Conservation (phyloP, 306 rosid genomes). For the Vigna mungo region DNA sequence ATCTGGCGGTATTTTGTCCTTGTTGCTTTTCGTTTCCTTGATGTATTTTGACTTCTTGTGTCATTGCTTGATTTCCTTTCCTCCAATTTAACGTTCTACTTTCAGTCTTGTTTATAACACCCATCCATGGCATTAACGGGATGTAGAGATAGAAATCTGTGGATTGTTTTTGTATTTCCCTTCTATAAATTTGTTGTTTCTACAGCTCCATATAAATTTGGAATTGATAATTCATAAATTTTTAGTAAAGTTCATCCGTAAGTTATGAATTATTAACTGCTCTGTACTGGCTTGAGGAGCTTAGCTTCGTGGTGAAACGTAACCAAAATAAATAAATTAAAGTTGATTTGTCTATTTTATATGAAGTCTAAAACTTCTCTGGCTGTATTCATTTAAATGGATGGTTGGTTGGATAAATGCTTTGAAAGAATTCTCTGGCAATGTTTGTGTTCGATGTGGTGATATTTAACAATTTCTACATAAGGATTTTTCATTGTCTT, state of each 20-base stretch:
- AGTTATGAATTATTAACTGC: conserved; percentile 16
- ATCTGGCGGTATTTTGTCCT: conserved; percentile 22
- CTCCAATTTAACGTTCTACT: conserved; percentile 1
- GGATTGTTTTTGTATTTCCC: conserved; percentile 10
- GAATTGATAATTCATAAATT: not conserved
- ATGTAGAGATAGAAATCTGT: conserved; percentile 14
- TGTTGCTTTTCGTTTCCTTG: conserved; percentile 22
- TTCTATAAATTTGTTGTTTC: conserved; percentile 16
- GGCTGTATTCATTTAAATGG: conserved; percentile 17
- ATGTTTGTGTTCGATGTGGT: not conserved
- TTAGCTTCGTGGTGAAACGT: conserved; percentile 1
- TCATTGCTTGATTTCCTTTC: conserved; percentile 18
- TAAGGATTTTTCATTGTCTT: not conserved
- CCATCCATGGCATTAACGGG: conserved; percentile 8
- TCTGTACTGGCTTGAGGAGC: not conserved
- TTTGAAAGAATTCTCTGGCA: not conserved
- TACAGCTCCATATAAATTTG: not conserved
- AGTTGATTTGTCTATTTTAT: not conserved
- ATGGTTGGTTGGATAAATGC: conserved; percentile 25
- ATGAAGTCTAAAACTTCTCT: conserved; percentile 12
- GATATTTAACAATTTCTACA: conserved; percentile 8
- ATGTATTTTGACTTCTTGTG: not conserved
- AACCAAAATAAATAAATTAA: not conserved
- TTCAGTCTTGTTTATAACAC: conserved; percentile 21
- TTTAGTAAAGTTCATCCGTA: not conserved